Base-by-base conservation (phyloP, 73 alveolate genomes). In the Halteria grandinella region DNA sequence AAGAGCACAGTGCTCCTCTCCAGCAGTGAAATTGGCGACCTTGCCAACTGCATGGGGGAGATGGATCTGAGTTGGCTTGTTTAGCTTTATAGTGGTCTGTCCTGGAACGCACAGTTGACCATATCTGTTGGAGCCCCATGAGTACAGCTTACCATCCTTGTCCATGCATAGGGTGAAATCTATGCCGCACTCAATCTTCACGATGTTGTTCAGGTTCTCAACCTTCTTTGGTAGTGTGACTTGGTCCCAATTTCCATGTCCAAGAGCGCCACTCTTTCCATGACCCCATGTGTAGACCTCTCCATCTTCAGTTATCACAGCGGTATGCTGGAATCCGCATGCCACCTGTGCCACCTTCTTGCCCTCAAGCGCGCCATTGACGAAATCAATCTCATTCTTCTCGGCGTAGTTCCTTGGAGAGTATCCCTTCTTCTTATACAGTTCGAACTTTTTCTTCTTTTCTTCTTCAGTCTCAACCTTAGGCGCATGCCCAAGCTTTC, bases 231-330 rank as follows among this genome's bases (percentile, higher is more conserved):
- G 99, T 6, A 32, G 64, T 11, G 75, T 53, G 62, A 57, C 57
- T 62, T 92, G 54, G 32, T 91, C 90, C 70, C 81, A 83, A 76
- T 85, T 75, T 41, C 93, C 94, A 75, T 91, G 96, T 1, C 99
- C 99, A 25, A 94, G 86, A 57, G 96, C 97, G 10, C 96, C 97
- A 75, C 91, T 93, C 57, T 94, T 83, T 17, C 99, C 99, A 47
- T 75, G 52, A 0, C 98, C 98, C 97, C 97, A 94, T 0, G 94
- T 60, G 60, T 85, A 91, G 33, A 94, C 89, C 43, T 89, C 88
- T 52, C 94, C 94, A 43, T 87, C 92, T 59, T 84, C 89, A 32
- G 95, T 90, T 40, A 94, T 64, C 25, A 92, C 95, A 29, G 86
- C 89, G 4, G 97, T 83, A 75, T 86, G 94, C 25, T 88, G 80